Conservation (phyloP, 495 filamentous ascomycete genomes). For the Staphylotrichum longicolle region DNA sequence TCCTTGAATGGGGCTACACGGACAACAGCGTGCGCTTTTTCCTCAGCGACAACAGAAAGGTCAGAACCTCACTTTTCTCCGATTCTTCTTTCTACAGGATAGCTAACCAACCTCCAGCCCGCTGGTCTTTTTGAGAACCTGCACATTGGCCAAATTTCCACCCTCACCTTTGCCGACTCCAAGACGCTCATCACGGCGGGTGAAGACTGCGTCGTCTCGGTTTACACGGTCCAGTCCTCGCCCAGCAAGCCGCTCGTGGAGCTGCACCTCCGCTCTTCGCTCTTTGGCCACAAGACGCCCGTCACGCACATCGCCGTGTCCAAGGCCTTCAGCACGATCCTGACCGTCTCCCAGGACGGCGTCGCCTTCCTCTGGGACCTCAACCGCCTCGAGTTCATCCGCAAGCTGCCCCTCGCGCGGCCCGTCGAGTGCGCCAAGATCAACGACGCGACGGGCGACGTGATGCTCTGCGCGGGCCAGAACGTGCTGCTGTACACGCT, state of each 20-base stretch:
- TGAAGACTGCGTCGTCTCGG: conserved; percentile 82
- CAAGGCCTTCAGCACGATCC: conserved; percentile 78
- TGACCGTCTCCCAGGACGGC: conserved; percentile 75
- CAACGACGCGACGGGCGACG: conserved; percentile 84
- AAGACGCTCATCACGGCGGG: conserved; percentile 88
- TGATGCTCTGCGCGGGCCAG: conserved; percentile 75
- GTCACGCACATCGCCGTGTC: conserved; percentile 80
- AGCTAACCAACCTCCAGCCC: conserved; percentile 32
- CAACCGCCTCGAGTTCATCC: conserved; percentile 81
- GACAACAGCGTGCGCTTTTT: conserved; percentile 93
- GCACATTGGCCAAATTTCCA: conserved; percentile 82
- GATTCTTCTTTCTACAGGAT: not conserved
- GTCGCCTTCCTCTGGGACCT: conserved; percentile 89
- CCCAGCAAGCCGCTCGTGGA: conserved; percentile 65
- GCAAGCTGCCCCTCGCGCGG: conserved; percentile 58
- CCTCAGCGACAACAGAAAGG: conserved; percentile 69
- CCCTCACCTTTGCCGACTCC: conserved; percentile 80
- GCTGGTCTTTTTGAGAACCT: conserved; percentile 90
- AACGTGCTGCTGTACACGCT: conserved; percentile 79
- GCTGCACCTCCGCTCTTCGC: conserved; percentile 69
- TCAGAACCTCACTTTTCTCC: conserved; percentile 22
- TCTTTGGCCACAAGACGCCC: conserved; percentile 85
- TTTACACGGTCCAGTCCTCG: conserved; percentile 64
- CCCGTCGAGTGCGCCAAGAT: conserved; percentile 71
- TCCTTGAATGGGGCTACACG: conserved; percentile 93